Evolutionary conservation across 106 monocot genomes (phyloP).

Genomic region (Narthecium ossifragum): DNA sequence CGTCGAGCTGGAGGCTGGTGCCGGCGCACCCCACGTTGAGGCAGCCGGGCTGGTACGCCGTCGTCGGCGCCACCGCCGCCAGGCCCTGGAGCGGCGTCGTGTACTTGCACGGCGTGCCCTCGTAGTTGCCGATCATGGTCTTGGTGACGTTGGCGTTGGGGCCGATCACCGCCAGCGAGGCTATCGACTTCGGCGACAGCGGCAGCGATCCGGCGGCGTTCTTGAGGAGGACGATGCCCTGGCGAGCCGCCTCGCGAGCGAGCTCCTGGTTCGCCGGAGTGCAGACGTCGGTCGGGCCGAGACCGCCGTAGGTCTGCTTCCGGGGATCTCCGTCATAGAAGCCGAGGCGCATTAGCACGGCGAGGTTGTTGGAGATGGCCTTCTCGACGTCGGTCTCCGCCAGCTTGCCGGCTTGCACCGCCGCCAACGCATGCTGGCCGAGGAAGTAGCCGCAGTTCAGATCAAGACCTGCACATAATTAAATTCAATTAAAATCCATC

Average conservation of each 20-base stretch:
- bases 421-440: slow-evolving; percentile 48
- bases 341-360: slow-evolving; percentile 67
- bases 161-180: slow-evolving; percentile 77
- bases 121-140: slow-evolving; percentile 98
- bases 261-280: slow-evolving; percentile 60
- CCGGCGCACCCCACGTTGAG: slow-evolving; percentile 45
- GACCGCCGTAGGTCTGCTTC: slow-evolving; percentile 47
- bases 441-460: slow-evolving; percentile 86
- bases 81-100: slow-evolving; percentile 85
- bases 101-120: slow-evolving; percentile 84
- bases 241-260: slow-evolving; percentile 83
- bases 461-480: slow-evolving; percentile 56
- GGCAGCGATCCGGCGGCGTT: slow-evolving; percentile 54
- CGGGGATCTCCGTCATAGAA: slow-evolving; percentile 90
- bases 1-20: slow-evolving; percentile 48
- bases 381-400: slow-evolving; percentile 47
- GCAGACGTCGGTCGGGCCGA: slow-evolving; percentile 85
- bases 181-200: slow-evolving; percentile 34
- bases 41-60: slow-evolving; percentile 63
- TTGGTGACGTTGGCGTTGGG: slow-evolving; percentile 88
- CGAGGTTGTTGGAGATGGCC: slow-evolving; percentile 81
- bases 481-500: too few relatives aligned
- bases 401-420: slow-evolving; percentile 49
- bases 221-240: slow-evolving; percentile 94
- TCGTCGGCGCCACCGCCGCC: slow-evolving; percentile 20